Conservation (phyloP, 257 asterid species). For the Capsicum chinense region DNA sequence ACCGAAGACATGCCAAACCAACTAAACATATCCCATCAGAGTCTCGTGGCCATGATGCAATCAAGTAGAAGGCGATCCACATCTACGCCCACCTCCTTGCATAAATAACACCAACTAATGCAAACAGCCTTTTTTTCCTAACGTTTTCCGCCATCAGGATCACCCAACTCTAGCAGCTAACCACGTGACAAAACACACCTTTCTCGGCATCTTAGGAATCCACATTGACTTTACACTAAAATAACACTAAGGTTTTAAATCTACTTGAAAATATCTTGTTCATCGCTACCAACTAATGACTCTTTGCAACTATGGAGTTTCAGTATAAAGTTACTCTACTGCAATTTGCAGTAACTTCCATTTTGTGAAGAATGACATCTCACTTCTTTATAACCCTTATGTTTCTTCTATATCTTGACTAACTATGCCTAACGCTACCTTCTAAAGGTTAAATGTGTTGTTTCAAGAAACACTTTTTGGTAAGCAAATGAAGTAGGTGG, state of each 20-base stretch:
- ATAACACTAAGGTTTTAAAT: conserved; percentile 1
- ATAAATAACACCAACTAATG: no score
- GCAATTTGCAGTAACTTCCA: not conserved
- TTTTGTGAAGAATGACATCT: not conserved
- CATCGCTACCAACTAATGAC: not conserved
- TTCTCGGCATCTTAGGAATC: no score
- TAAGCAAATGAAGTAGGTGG: not conserved
- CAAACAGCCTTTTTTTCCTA: no score
- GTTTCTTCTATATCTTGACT: not conserved
- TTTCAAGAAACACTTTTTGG: not conserved
- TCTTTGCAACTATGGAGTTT: not conserved
- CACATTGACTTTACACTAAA: not conserved
- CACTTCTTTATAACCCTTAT: conserved; percentile 3
- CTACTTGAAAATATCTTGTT: not conserved
- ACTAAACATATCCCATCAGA: no score
- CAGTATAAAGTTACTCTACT: conserved; percentile 1
- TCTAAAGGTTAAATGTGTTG: not conserved
- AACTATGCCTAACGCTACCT: not conserved
- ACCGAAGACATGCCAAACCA: no score
- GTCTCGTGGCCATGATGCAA: no score
- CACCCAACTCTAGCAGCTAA: no score
- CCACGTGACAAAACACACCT: no score
- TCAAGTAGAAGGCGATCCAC: no score
- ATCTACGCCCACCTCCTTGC: no score
- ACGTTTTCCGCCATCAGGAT: no score